Evolutionary conservation across 169 alveolate species (phyloP).

Genomic region (Plasmodium gallinaceum): DNA sequence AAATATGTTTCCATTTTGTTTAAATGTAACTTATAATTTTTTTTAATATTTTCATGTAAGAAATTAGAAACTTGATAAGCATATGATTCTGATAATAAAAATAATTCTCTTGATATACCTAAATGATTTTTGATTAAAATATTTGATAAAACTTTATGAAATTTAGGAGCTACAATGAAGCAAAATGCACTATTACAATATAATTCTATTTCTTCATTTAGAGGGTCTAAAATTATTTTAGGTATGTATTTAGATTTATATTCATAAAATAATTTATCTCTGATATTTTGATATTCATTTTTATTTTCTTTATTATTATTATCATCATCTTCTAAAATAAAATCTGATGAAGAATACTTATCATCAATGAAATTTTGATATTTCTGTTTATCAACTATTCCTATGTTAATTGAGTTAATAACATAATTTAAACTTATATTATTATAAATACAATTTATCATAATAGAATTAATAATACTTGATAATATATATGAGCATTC

Average conservation of each 20-base stretch:
- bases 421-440: slow-evolving; percentile 55
- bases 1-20: slow-evolving; percentile 24
- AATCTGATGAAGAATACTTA: background rate
- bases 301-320: background rate
- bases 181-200: slow-evolving; percentile 76
- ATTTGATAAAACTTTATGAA: slow-evolving; percentile 45
- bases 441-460: slow-evolving; percentile 26
- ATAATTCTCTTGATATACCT: slow-evolving; percentile 45
- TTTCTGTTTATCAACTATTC: slow-evolving; percentile 31
- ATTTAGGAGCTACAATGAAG: slow-evolving; percentile 63
- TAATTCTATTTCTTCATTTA: slow-evolving; percentile 37
- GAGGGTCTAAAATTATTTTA: slow-evolving; percentile 48
- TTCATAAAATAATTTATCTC: slow-evolving; percentile 26
- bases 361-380: slow-evolving; percentile 4
- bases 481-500: slow-evolving; percentile 42
- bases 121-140: slow-evolving; percentile 24
- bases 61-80: slow-evolving; percentile 33
- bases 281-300: background rate
- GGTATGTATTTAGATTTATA: slow-evolving; percentile 25
- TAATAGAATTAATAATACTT: slow-evolving; percentile 38
- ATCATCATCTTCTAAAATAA: background rate
- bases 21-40: slow-evolving; percentile 23
- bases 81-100: slow-evolving; percentile 27
- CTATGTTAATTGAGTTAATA: slow-evolving; percentile 27
- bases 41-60: slow-evolving; percentile 25